Conservation (phyloP, 257 asterid species). For the Ilex asprella region DNA sequence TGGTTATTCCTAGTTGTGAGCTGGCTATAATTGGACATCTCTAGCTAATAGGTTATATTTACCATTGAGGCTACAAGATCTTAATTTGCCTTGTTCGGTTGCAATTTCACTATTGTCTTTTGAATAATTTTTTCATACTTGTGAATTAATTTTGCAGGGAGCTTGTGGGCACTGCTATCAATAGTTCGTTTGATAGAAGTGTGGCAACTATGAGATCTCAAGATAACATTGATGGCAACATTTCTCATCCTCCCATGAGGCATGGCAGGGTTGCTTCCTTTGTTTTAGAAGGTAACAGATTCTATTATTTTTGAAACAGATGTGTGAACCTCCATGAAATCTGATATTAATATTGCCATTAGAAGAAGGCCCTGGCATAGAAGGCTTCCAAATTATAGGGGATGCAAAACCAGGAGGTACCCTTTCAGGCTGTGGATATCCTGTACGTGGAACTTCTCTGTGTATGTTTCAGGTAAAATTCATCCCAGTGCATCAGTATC, state of each 20-base stretch:
- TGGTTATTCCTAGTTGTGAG: too few relatives aligned
- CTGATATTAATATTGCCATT: slow-evolving; percentile 21
- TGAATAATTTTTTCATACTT: slow-evolving; percentile 11
- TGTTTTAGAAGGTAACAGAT: slow-evolving; percentile 60
- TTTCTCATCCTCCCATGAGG: slow-evolving; percentile 35
- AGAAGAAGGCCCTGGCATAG: slow-evolving; percentile 94
- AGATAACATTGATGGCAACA: slow-evolving; percentile 39
- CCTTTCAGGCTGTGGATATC: slow-evolving; percentile 89
- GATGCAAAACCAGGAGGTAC: slow-evolving; percentile 93
- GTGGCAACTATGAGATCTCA: slow-evolving; percentile 38
- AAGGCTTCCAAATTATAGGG: slow-evolving; percentile 81
- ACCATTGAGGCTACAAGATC: not conserved
- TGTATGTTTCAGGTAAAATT: slow-evolving; percentile 93
- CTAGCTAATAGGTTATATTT: not conserved
- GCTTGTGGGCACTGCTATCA: slow-evolving; percentile 38
- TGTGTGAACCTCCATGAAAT: slow-evolving; percentile 2
- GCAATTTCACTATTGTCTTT: not conserved
- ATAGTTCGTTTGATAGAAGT: slow-evolving; percentile 44
- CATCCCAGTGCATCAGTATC: not conserved
- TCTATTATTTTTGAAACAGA: slow-evolving; percentile 3
- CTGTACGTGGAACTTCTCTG: slow-evolving; percentile 92
- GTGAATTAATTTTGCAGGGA: slow-evolving; percentile 47
- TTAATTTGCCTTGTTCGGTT: not conserved
- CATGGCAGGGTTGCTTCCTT: slow-evolving; percentile 47
- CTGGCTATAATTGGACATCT: not conserved